Percentiles rank a stretch among this genome's conserved stretches.
These are phyloP conservation scores for Raphanus hybrid DNA, from an alignment of 441 rosid genomes.

Conservation along the genomic window DNA sequence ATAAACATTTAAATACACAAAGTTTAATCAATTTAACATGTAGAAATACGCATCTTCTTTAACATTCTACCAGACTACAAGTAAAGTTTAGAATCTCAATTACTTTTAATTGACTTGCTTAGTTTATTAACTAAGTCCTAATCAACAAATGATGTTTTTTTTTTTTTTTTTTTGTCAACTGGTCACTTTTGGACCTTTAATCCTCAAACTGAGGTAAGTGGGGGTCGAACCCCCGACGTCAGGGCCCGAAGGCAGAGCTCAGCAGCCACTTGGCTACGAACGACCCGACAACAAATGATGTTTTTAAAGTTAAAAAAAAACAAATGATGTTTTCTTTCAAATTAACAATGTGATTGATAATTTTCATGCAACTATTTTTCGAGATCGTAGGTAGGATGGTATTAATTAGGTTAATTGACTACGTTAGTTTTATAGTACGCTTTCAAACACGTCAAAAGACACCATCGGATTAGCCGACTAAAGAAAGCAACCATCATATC, in stretches of 20 bases:
- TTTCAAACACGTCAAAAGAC: conserved; percentile 33
- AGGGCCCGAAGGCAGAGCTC: too few species aligned
- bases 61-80: background rate
- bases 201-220: too few species aligned
- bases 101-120: conserved; percentile 22
- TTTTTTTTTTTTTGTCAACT: too few species aligned
- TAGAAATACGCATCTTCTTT: conserved; percentile 10
- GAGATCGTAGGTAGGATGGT: conserved; percentile 19
- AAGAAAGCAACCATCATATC: conserved; percentile 24
- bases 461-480: conserved; percentile 35
- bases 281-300: too few species aligned
- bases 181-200: too few species aligned
- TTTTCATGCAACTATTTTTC: conserved; percentile 24
- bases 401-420: conserved; percentile 30
- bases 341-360: conserved; percentile 17
- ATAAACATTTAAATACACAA: conserved; percentile 7
- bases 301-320: background rate
- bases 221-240: too few species aligned
- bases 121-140: conserved; percentile 6
- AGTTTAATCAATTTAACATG: background rate
- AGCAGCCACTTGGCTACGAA: too few species aligned
- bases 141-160: conserved; percentile 4
- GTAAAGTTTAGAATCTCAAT: conserved; percentile 13
- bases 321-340: background rate
- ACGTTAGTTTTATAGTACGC: conserved; percentile 12